Base-by-base conservation (phyloP, 2,329 filamentous ascomycete species). In the Colletotrichum caudatum region DNA sequence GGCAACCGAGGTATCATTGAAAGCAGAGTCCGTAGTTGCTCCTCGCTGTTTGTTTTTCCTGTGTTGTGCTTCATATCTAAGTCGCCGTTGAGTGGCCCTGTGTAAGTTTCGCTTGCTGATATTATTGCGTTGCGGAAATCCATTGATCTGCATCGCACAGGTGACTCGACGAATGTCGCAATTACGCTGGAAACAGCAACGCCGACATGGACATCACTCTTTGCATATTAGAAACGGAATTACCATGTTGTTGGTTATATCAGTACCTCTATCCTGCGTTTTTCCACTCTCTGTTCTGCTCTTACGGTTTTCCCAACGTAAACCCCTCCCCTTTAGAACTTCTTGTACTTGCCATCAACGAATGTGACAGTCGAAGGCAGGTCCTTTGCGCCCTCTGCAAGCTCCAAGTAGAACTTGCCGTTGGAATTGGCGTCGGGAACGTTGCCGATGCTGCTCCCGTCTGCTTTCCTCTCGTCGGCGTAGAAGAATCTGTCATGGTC, bases 381-480 rank as follows among this genome's bases (percentile, higher is more conserved):
- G 2, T 33, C 68, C 23, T 41, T 53, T 0, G 53, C 46, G 14
- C 62, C 67, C 5, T 73, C 71, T 1, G 67, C 71, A 29, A 73
- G 71, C 44, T 64, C 33, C 41, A 71, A 4, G 39, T 73, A 73
- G 23, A 71, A 66, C 46, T 67, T 67, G n/a, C 62, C 71, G 20
- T 64, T 69, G 12, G 58, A 69, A 1, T 71, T 58, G 23, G 58
- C 57, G 2, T 39, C 33, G 8, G 59, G 51, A n/a, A 56, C 46
- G 1, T 33, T 16, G 2, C 71, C 71, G 1, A 48, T 12, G 6
- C 41, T 26, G 2, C 67, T 65, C 6, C 71, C 71, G 0, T 73
- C 67, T 37, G 35, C 39, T n/a, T 61, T 64, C 37, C 71, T 66
- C 63, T 71, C 62, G 14, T 73, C 71, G 2, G 67, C 62, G 39